These are phyloP conservation scores for Alternaria brassicicola DNA, from an alignment of 2,329 filamentous ascomycete species.

Conservation along the genomic window DNA sequence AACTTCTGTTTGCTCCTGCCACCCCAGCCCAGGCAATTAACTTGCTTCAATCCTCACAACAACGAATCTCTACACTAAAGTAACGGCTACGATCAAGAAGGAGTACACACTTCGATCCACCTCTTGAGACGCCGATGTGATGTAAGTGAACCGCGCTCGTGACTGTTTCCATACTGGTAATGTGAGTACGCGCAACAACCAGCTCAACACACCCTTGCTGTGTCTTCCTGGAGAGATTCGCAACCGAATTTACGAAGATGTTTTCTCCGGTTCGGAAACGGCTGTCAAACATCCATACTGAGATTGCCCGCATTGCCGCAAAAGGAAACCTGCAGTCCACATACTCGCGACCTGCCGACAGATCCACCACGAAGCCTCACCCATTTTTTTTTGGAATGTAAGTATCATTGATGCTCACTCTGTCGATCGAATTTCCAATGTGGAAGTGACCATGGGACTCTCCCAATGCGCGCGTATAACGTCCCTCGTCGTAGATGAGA, in stretches of 20 bases:
- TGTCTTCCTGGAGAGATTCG: background rate
- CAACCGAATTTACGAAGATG: background rate
- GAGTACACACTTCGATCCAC: fast-evolving
- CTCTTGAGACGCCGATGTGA: background rate
- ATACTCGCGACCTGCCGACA: background rate
- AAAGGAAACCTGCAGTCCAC: background rate
- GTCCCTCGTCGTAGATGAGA: background rate
- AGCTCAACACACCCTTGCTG: background rate
- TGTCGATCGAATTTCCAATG: background rate
- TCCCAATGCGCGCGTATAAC: background rate
- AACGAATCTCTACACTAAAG: background rate
- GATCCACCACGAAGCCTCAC: background rate
- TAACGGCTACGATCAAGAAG: background rate
- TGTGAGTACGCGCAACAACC: background rate
- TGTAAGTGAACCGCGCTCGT: background rate
- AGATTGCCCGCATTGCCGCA: background rate
- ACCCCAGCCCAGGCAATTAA: background rate
- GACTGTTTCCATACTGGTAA: background rate
- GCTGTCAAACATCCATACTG: no score
- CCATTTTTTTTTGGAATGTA: background rate
- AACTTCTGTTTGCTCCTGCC: background rate
- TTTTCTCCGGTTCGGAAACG: background rate
- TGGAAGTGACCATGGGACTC: background rate
- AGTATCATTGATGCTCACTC: background rate
- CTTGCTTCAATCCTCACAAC: background rate